phyloP scores from a whole-genome alignment of 257 asterid species.

The Penstemon davidsonii region DNA sequence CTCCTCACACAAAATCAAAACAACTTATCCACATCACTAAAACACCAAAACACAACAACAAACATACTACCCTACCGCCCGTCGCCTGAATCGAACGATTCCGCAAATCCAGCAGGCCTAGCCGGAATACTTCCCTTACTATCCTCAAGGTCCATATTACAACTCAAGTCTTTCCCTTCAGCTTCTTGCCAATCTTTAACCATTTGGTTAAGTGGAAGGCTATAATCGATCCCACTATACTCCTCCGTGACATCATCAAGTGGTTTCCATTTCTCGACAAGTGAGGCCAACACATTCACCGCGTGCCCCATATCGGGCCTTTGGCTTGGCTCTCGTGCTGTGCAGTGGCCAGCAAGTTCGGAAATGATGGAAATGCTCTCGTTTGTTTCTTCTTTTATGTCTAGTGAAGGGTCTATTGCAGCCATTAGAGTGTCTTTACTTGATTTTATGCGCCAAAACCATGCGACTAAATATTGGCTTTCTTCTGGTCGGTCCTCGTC shows the following conservation, averaged over 20 bases:
- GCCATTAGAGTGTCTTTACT: slow-evolving; percentile 61
- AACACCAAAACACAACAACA: background rate
- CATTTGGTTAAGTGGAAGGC: slow-evolving; percentile 92
- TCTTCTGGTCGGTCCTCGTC: slow-evolving; percentile 83
- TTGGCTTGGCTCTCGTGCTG: slow-evolving; percentile 78
- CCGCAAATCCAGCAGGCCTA: slow-evolving; percentile 86
- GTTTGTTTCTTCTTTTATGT: slow-evolving; percentile 44
- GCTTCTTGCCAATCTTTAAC: slow-evolving; percentile 90
- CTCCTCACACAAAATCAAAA: slow-evolving; percentile 20
- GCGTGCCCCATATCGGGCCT: slow-evolving; percentile 93
- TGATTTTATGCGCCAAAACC: slow-evolving; percentile 79
- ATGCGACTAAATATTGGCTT: slow-evolving; percentile 78
- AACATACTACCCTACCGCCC: slow-evolving; percentile 48
- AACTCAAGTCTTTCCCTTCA: slow-evolving; percentile 66
- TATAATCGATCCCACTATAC: slow-evolving; percentile 81
- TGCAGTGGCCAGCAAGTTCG: slow-evolving; percentile 94
- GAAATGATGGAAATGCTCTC: slow-evolving; percentile 65
- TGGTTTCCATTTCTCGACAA: slow-evolving; percentile 88
- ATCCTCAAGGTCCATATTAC: slow-evolving; percentile 58
- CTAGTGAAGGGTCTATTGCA: slow-evolving; percentile 61
- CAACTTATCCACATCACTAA: slow-evolving; percentile 27
- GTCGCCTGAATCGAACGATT: slow-evolving; percentile 83
- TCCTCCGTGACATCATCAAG: slow-evolving; percentile 64
- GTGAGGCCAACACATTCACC: slow-evolving; percentile 65
- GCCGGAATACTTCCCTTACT: slow-evolving; percentile 89